These are phyloP conservation scores for Hippophae gyantsensis DNA, from an alignment of 306 rosid genomes.

Conservation along the genomic window DNA sequence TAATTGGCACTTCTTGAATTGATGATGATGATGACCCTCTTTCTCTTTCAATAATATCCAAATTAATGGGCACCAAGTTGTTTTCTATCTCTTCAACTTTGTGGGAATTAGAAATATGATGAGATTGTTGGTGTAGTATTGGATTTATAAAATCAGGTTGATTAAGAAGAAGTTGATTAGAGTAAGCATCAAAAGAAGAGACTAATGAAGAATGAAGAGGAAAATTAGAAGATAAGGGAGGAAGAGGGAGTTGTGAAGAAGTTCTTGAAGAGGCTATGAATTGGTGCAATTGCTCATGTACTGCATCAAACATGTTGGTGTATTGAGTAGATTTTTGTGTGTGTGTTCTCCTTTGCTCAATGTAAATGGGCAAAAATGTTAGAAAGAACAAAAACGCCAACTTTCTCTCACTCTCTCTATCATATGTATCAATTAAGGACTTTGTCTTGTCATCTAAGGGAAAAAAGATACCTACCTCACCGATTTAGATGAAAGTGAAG, in stretches of 20 bases:
- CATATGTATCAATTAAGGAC: conserved; percentile 50
- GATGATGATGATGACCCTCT: background rate
- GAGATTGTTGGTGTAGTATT: conserved; percentile 28
- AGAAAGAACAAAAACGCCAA: conserved; percentile 33
- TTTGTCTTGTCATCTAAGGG: conserved; percentile 54
- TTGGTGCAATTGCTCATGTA: conserved; percentile 79
- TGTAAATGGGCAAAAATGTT: conserved; percentile 44
- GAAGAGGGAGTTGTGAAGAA: conserved; percentile 34
- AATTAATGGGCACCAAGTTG: conserved; percentile 13
- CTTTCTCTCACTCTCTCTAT: conserved; percentile 20
- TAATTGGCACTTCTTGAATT: background rate
- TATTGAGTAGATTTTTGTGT: conserved; percentile 16
- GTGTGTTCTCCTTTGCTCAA: conserved; percentile 12
- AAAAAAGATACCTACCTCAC: conserved; percentile 54
- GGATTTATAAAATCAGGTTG: conserved; percentile 28
- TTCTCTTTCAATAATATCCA: conserved; percentile 33
- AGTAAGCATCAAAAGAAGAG: conserved; percentile 8
- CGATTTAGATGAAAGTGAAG: conserved; percentile 69
- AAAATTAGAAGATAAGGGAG: conserved; percentile 28
- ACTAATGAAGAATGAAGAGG: conserved; percentile 13
- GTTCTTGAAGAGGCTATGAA: conserved; percentile 64
- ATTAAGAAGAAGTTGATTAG: conserved; percentile 1
- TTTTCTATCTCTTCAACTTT: conserved; percentile 11
- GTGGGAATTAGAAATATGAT: conserved; percentile 6
- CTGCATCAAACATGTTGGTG: conserved; percentile 63